Percentiles rank a stretch among this genome's conserved stretches.
phyloP scores from a whole-genome alignment of 345 rosid species.

The Gossypium longicalyx region DNA sequence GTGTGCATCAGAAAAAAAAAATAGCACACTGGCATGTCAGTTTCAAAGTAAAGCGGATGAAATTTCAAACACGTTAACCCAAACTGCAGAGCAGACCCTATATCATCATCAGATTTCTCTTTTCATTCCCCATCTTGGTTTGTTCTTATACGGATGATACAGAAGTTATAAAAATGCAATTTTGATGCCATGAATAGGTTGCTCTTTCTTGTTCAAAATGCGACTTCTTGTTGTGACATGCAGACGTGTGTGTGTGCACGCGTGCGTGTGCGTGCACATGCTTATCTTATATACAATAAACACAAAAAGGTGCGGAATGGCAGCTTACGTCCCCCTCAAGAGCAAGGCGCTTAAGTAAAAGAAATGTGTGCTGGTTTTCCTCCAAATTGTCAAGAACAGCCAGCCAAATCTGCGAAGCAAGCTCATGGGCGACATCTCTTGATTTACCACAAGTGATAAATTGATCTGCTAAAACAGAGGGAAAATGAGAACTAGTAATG shows the following conservation, averaged over 20 bases:
- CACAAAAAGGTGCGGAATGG: background rate
- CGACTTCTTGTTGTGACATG: background rate
- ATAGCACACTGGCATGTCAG: background rate
- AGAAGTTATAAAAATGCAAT: background rate
- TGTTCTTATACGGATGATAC: background rate
- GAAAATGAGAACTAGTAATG: background rate
- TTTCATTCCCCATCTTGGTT: background rate
- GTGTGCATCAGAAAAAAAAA: background rate
- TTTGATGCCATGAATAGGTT: background rate
- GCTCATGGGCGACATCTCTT: slow-evolving; percentile 65
- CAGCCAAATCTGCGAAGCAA: slow-evolving; percentile 75
- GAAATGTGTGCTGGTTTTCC: slow-evolving; percentile 68
- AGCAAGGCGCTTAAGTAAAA: slow-evolving; percentile 65
- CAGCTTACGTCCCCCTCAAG: slow-evolving; percentile 67
- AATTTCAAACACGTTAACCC: background rate
- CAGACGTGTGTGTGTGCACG: background rate
- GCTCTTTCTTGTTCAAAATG: background rate
- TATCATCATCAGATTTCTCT: background rate
- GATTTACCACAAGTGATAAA: slow-evolving; percentile 75
- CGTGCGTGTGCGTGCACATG: background rate
- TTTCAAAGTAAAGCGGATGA: background rate
- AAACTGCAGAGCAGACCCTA: background rate
- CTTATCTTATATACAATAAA: background rate
- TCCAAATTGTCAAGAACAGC: slow-evolving; percentile 80
- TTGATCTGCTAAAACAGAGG: slow-evolving; percentile 55